Evolutionary conservation across 2,329 filamentous ascomycete species (phyloP), one percentile per base, ranked within the genome.

Genomic region (Ceratocystis colombiana): DNA sequence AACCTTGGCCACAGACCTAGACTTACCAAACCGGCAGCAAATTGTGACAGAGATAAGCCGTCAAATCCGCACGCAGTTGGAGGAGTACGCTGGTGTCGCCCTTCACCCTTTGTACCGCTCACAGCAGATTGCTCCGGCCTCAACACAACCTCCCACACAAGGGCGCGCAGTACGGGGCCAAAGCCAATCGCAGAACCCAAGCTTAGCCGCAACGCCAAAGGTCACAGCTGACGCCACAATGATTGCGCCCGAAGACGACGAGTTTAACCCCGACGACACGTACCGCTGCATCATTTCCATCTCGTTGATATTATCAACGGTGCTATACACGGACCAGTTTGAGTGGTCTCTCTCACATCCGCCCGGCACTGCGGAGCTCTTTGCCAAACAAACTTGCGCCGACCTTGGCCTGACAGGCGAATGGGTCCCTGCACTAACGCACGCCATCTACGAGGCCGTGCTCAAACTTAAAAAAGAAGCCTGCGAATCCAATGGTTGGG

Each of bases 281-380:
- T 96, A 97, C 76, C 86, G 94, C 62, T 97, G 94, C 74, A 88
- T 97, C 71, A 87, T 99, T 70, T 89, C 85, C 57, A 79, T 99
- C 57, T 96, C 89, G 73, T 89, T 99, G 72, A 96, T 96, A 73
- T 82, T 97, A 25, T 87, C 91, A 64, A 96, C 95, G 66, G 87
- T 89, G 71, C 82, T 97, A 12, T 97, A 96, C 75, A 95, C 90
- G 2, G 94, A 99, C 79, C 96, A 92, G 73, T 97, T 99, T 70
- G 93, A 97, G 74, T 97, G 93, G 93, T 97, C 93, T 4, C 79
- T 99, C 22, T 80, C 96, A 20, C 92, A 97, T 72, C 91, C 92
- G 1, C 88, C 91, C 1, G 93, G 93, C 25, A 91, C 93, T 53
- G 90, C 94, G 0, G 93, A 99, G 75, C 85, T 88, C 12, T 97